Evolutionary conservation across 805 yeast species (phyloP).

Genomic region (Hanseniaspora guilliermondii): DNA sequence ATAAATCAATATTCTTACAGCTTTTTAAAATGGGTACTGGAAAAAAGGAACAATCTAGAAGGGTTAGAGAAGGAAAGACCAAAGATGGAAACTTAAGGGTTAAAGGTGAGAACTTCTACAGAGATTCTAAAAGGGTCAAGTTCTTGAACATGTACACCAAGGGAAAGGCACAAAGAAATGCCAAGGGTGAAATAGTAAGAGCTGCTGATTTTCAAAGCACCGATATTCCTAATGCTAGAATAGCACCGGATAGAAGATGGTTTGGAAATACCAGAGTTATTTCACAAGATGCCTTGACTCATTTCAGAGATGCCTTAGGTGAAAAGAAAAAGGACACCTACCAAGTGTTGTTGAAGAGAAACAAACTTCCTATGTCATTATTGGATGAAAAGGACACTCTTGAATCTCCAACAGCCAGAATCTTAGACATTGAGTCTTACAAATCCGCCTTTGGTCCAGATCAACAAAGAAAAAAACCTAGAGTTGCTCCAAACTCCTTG

Average conservation of each 20-base stretch:
- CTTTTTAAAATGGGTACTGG: slow-evolving; percentile 66
- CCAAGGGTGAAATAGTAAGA: slow-evolving; percentile 70
- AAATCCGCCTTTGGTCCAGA: slow-evolving; percentile 84
- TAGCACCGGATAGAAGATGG: slow-evolving; percentile 95
- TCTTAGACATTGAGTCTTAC: slow-evolving; percentile 80
- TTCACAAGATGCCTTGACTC: slow-evolving; percentile 89
- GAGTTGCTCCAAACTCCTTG: slow-evolving; percentile 61
- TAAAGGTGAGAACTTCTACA: slow-evolving; percentile 92
- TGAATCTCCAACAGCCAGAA: slow-evolving; percentile 65
- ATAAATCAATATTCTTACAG: slow-evolving; percentile 2
- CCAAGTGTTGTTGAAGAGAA: slow-evolving; percentile 75
- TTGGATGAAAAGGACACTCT: slow-evolving; percentile 73
- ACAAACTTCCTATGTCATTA: slow-evolving; percentile 89
- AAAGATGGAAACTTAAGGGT: slow-evolving; percentile 85
- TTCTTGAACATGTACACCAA: slow-evolving; percentile 85
- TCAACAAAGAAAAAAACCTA: slow-evolving; percentile 83
- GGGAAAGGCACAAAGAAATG: slow-evolving; percentile 78
- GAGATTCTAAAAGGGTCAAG: slow-evolving; percentile 86
- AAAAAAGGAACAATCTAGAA: slow-evolving; percentile 81
- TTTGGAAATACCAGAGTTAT: slow-evolving; percentile 95
- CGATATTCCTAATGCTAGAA: slow-evolving; percentile 80
- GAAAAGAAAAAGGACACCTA: slow-evolving; percentile 71
- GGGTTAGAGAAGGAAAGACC: slow-evolving; percentile 67
- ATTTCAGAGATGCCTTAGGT: slow-evolving; percentile 88
- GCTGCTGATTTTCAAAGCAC: slow-evolving; percentile 84